Conservation (phyloP, 2,329 filamentous ascomycete species). For the Colletotrichum ledebouriae region DNA sequence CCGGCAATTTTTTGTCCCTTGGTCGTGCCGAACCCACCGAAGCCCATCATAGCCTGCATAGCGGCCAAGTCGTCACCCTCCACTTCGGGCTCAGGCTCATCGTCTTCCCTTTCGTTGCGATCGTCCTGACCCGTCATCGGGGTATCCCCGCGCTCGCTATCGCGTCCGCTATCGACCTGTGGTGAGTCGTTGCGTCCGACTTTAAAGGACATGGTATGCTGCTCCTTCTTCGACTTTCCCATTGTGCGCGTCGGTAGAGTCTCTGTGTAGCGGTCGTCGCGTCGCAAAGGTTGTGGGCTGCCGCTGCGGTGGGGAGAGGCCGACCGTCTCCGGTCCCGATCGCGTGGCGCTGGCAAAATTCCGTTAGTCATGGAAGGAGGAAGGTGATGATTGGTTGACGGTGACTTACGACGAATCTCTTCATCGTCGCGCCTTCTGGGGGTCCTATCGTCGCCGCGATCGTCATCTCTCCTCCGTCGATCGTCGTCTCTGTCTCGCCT, state of each 20-base stretch:
- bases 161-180: conserved; percentile 44
- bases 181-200: conserved; percentile 51
- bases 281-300: conserved; percentile 43
- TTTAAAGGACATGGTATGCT: conserved; percentile 51
- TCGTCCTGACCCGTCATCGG: conserved; percentile 37
- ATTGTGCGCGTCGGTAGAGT: conserved; percentile 52
- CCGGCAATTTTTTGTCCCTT: conserved; percentile 91
- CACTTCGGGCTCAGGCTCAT: conserved; percentile 64
- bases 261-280: conserved; percentile 43
- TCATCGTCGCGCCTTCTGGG: conserved; percentile 45
- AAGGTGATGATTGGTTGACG: too few relatives aligned
- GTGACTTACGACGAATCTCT: conserved; percentile 34
- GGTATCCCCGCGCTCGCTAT: conserved; percentile 42
- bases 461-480: conserved; percentile 46
- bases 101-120: conserved; percentile 31
- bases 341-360: conserved; percentile 29
- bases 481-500: conserved; percentile 49
- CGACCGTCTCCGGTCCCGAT: conserved; percentile 52
- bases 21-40: conserved; percentile 86
- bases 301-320: conserved; percentile 50
- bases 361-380: neutral
- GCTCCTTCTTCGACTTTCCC: conserved; percentile 45
- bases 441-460: conserved; percentile 43
- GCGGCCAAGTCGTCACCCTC: conserved; percentile 77
- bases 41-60: conserved; percentile 92